A percentile compares a stretch with the other conserved stretches of the same genome.
These are phyloP conservation scores for Fraxinus floribunda DNA, from an alignment of 305 asterid species.

Conservation along the genomic window DNA sequence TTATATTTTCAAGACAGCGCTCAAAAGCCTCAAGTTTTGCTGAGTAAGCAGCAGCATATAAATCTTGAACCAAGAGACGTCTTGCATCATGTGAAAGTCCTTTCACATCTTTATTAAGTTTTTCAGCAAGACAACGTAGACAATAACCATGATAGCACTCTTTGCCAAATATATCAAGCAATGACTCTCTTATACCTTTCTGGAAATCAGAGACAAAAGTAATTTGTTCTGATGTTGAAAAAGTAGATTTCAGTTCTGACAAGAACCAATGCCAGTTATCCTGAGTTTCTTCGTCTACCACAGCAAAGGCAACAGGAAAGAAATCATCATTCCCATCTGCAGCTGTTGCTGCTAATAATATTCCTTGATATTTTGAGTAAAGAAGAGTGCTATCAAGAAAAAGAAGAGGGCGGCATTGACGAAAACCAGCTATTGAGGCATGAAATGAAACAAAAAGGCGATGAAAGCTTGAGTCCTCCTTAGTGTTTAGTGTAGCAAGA, in stretches of 20 bases:
- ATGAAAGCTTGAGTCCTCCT: conserved; percentile 31
- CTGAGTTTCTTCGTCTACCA: conserved; percentile 47
- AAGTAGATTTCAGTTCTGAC: conserved; percentile 68
- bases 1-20: conserved; percentile 67
- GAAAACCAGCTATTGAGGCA: conserved; percentile 54
- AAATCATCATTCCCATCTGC: conserved; percentile 32
- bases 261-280: conserved; percentile 97
- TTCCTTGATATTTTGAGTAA: conserved; percentile 32
- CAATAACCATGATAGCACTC: conserved; percentile 87
- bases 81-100: conserved; percentile 99
- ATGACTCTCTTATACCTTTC: conserved; percentile 74
- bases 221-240: conserved; percentile 68
- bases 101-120: conserved; percentile 81
- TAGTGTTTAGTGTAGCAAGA: conserved; percentile 25
- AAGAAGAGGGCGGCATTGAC: conserved; percentile 47
- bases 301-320: conserved; percentile 32
- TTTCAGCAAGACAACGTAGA: conserved; percentile 88
- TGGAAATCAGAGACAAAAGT: conserved; percentile 89
- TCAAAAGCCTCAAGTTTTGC: conserved; percentile 67
- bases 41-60: conserved; percentile 84
- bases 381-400: conserved; percentile 28
- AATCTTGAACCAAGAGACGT: conserved; percentile 90
- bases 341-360: conserved; percentile 24
- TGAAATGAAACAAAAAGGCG: conserved; percentile 27
- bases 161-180: conserved; percentile 69